phyloP scores from a whole-genome alignment of 2,329 filamentous ascomycete species.

The Boeremia exigua region DNA sequence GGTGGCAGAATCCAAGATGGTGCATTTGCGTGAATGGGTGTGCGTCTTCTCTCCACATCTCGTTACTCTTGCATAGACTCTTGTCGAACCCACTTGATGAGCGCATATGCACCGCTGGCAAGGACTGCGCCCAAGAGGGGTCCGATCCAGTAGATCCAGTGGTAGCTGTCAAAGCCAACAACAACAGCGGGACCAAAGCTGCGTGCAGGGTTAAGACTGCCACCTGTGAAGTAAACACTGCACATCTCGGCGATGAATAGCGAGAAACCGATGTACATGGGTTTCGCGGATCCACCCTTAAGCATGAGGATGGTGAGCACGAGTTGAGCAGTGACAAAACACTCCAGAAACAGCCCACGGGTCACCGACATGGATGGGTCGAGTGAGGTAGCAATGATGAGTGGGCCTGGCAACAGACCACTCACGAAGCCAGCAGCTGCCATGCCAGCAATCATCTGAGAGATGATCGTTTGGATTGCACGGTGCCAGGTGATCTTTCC shows the following conservation, averaged over 20 bases:
- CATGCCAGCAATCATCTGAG: slow-evolving; percentile 40
- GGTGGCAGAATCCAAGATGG: background rate
- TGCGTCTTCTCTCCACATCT: background rate
- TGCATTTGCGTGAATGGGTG: background rate
- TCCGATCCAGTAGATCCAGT: slow-evolving; percentile 54
- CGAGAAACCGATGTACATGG: slow-evolving; percentile 72
- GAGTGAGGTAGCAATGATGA: slow-evolving; percentile 33
- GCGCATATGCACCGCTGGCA: slow-evolving; percentile 55
- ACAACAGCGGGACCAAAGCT: slow-evolving; percentile 55
- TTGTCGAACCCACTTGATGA: slow-evolving; percentile 44
- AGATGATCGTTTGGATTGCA: slow-evolving; percentile 31
- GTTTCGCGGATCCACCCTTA: slow-evolving; percentile 67
- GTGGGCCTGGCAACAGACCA: slow-evolving; percentile 37
- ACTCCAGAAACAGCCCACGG: slow-evolving; percentile 37
- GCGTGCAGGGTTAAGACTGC: slow-evolving; percentile 55
- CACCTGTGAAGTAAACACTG: slow-evolving; percentile 55
- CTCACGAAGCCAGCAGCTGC: slow-evolving; percentile 39
- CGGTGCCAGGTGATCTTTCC: slow-evolving; percentile 32
- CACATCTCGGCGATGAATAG: slow-evolving; percentile 67
- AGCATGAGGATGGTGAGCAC: slow-evolving; percentile 59
- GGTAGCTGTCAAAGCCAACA: slow-evolving; percentile 46
- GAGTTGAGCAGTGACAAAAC: slow-evolving; percentile 44
- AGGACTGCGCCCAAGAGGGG: slow-evolving; percentile 50
- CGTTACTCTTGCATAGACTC: slow-evolving; percentile 5
- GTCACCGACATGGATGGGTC: slow-evolving; percentile 30